Percentiles rank a stretch among this genome's conserved stretches.
Evolutionary conservation across 106 monocot species (phyloP).

Genomic region (Acorus calamus): DNA sequence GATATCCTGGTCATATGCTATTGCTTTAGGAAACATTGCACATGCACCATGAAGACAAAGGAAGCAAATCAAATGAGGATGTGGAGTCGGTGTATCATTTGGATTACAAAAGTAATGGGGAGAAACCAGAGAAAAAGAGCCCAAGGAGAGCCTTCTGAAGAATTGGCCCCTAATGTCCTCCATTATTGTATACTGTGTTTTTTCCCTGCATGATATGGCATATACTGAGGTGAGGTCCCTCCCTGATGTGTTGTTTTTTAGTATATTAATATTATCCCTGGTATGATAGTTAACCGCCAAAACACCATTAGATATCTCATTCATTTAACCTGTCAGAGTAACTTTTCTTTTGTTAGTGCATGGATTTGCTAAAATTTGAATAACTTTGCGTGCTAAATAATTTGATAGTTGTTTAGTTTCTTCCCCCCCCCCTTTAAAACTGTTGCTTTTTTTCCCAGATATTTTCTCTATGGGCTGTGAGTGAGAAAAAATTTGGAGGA

Average conservation of each 20-base stretch:
- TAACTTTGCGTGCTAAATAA: no score
- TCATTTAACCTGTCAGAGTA: no score
- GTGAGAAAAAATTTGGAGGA: conserved; percentile 52
- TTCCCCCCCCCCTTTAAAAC: no score
- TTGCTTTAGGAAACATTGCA: conserved; percentile 61
- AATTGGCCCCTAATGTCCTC: conserved; percentile 64
- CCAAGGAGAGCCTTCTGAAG: conserved; percentile 30
- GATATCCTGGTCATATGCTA: background rate
- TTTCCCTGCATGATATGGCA: conserved; percentile 52
- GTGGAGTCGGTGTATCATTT: conserved; percentile 9
- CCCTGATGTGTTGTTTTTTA: background rate
- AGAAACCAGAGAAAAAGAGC: conserved; percentile 4
- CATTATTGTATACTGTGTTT: conserved; percentile 40
- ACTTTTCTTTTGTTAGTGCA: no score
- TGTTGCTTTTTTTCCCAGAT: conserved; percentile 20
- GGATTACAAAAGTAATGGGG: conserved; percentile 12
- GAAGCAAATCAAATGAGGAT: conserved; percentile 8
- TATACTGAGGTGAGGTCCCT: conserved; percentile 44
- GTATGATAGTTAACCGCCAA: no score
- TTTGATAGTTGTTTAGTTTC: no score
- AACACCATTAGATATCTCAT: no score
- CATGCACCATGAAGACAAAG: conserved; percentile 21
- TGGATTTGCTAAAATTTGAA: no score
- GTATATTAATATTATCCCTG: no score
- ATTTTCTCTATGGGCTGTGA: conserved; percentile 69